These are phyloP conservation scores for Backusella morwellensis DNA, from an alignment of 192 early-diverging fungal species.

Conservation along the genomic window DNA sequence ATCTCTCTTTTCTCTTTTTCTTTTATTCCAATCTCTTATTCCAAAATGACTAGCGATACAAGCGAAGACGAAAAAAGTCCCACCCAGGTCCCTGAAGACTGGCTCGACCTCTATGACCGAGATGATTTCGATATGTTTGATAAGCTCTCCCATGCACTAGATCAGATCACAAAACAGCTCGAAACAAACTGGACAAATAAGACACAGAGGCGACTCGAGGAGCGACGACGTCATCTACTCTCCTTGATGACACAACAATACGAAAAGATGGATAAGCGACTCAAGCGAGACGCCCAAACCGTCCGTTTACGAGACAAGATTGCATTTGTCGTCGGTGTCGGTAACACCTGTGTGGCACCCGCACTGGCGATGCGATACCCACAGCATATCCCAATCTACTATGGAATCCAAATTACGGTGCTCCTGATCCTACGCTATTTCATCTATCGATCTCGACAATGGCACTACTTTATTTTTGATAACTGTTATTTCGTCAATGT, in stretches of 20 bases:
- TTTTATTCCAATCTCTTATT: no score
- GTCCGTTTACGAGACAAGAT: slow-evolving; percentile 59
- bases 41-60: no score
- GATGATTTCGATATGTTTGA: not conserved
- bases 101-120: not conserved
- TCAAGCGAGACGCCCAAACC: slow-evolving; percentile 36
- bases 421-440: slow-evolving; percentile 47
- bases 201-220: slow-evolving; percentile 25
- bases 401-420: slow-evolving; percentile 40
- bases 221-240: slow-evolving; percentile 12
- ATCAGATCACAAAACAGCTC: slow-evolving; percentile 28
- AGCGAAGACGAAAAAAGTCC: no score
- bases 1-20: no score
- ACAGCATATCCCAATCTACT: slow-evolving; percentile 51
- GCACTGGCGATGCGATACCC: slow-evolving; percentile 47
- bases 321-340: slow-evolving; percentile 62
- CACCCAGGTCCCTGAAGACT: no score
- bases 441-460: slow-evolving; percentile 49
- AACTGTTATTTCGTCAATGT: slow-evolving; percentile 61
- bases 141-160: slow-evolving; percentile 19
- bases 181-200: slow-evolving; percentile 26
- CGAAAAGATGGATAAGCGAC: slow-evolving; percentile 16
- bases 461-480: slow-evolving; percentile 62
- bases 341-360: slow-evolving; percentile 60
- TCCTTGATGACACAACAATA: slow-evolving; percentile 16